Percentiles rank a stretch among this genome's conserved stretches.
Evolutionary conservation across 2,329 filamentous ascomycete species (phyloP).

Genomic region (Aspergillus tubingensis): DNA sequence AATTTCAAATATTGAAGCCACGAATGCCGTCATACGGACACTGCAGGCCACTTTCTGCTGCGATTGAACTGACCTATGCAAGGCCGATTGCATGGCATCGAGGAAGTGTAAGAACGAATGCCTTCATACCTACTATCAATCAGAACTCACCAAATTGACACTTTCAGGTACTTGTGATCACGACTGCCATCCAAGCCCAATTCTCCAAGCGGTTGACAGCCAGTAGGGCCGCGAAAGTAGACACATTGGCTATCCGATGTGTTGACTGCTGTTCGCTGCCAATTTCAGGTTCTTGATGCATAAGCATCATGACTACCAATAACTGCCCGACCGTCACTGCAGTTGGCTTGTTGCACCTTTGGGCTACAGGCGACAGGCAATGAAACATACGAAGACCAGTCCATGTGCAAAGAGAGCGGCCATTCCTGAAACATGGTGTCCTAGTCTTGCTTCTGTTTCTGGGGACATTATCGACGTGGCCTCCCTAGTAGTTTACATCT

Average conservation of each 20-base stretch:
- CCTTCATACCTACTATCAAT: slow-evolving; percentile 43
- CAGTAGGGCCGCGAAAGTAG: slow-evolving; percentile 51
- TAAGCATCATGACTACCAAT: slow-evolving; percentile 51
- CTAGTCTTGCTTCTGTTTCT: not conserved
- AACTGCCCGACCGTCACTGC: slow-evolving; percentile 54
- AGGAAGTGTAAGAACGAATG: slow-evolving; percentile 39
- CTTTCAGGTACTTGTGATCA: slow-evolving; percentile 48
- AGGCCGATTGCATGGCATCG: slow-evolving; percentile 40
- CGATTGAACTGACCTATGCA: slow-evolving; percentile 48
- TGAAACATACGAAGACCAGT: slow-evolving; percentile 43
- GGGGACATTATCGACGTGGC: not conserved
- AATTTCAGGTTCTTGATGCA: slow-evolving; percentile 46
- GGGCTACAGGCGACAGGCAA: slow-evolving; percentile 41
- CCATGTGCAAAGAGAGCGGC: slow-evolving; percentile 42
- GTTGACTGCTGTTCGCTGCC: slow-evolving; percentile 47
- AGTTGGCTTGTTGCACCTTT: slow-evolving; percentile 52
- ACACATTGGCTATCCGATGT: slow-evolving; percentile 52
- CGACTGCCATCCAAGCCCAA: slow-evolving; percentile 51
- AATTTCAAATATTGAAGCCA: slow-evolving; percentile 46
- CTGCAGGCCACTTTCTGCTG: slow-evolving; percentile 44
- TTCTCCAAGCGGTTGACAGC: slow-evolving; percentile 54
- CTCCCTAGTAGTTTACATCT: not conserved
- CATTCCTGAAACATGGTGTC: slow-evolving; percentile 43
- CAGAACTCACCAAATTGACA: slow-evolving; percentile 26
- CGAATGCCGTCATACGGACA: slow-evolving; percentile 45